Base-by-base conservation (phyloP, 2,329 filamentous ascomycete species). In the Nectriaceae sp. region DNA sequence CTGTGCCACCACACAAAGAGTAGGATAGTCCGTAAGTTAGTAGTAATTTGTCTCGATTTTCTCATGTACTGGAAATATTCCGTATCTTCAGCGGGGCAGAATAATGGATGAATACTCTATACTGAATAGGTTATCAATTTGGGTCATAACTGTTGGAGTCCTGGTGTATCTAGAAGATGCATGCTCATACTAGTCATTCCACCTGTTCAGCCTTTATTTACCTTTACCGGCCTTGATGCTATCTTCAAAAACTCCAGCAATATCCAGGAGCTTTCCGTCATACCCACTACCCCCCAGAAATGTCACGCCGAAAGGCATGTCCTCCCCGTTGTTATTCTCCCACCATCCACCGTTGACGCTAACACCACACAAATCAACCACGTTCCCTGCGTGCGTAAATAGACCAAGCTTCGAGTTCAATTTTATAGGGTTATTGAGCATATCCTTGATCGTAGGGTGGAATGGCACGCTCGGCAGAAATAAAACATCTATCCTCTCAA, bases 371-470 rank as follows among this genome's bases (percentile, higher is more conserved):
- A 83, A 62, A 60, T 84, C 80, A 8, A 83, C 63, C 19, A 83
- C 75, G 52, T 84, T 83, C 3, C 68, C 80, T 55, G 72, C 79
- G 55, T 82, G 78, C 3, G 78, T 79, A 52, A 79, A 82, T 52
- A 69, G 71, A 16, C 77, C 77, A 18, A 80, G 55, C 16, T 70
- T 65, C 18, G 74, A 73, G 53, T 83, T 83, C 56, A 75, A 69
- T 26, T 56, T 63, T 35, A 83, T 70, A 1, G 79, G 79, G 50
- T 82, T 76, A 3, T 64, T 67, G 3, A 73, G 66, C 54, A 83
- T 73, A 49, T 79, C 74, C 21, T 71, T 66, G 5, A 82, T 71
- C 1, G 72, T 80, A 46, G 69, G 70, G 50, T 75, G 73, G 5
- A 63, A 67, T 13, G 79, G 78, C 21, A 76, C 68, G 0, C 79